Percentiles rank a stretch among this genome's conserved stretches.
Conservation (phyloP, 2,329 filamentous ascomycete species). For the Ophiognomonia clavigignenti-juglandacearum region DNA sequence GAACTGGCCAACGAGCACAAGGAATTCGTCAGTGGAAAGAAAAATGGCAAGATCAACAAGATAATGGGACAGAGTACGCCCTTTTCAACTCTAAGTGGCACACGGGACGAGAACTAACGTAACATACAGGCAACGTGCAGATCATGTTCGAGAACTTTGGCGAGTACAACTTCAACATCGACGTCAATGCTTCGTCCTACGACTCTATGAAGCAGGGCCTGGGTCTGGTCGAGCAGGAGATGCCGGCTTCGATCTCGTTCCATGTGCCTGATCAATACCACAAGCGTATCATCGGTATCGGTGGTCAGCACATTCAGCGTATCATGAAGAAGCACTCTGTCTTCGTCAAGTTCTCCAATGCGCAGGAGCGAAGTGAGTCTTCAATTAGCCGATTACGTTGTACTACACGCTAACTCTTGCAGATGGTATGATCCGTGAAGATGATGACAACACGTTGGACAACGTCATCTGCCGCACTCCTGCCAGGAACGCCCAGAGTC, state of each 20-base stretch:
- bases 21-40: slow-evolving; percentile 98
- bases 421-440: slow-evolving; percentile 80
- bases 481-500: slow-evolving; percentile 90
- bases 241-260: slow-evolving; percentile 98
- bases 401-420: slow-evolving; percentile 27
- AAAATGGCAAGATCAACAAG: slow-evolving; percentile 99
- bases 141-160: slow-evolving; percentile 99
- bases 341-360: slow-evolving; percentile 99
- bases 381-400: too few species aligned
- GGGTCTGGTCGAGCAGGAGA: slow-evolving; percentile 93
- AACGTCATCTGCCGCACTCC: slow-evolving; percentile 98
- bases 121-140: slow-evolving; percentile 72
- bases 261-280: slow-evolving; percentile 99
- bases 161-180: slow-evolving; percentile 99
- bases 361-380: slow-evolving; percentile 79
- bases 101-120: slow-evolving; percentile 17
- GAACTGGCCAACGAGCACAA: slow-evolving; percentile 99
- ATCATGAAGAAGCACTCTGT: slow-evolving; percentile 99
- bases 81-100: slow-evolving; percentile 7
- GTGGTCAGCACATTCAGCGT: slow-evolving; percentile 95
- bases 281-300: slow-evolving; percentile 98
- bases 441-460: slow-evolving; percentile 97
- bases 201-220: slow-evolving; percentile 92
- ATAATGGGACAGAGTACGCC: slow-evolving; percentile 92
- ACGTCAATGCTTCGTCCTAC: slow-evolving; percentile 88